These are phyloP conservation scores for Leptosphaerulina australis DNA, from an alignment of 2,329 filamentous ascomycete genomes.

Conservation along the genomic window DNA sequence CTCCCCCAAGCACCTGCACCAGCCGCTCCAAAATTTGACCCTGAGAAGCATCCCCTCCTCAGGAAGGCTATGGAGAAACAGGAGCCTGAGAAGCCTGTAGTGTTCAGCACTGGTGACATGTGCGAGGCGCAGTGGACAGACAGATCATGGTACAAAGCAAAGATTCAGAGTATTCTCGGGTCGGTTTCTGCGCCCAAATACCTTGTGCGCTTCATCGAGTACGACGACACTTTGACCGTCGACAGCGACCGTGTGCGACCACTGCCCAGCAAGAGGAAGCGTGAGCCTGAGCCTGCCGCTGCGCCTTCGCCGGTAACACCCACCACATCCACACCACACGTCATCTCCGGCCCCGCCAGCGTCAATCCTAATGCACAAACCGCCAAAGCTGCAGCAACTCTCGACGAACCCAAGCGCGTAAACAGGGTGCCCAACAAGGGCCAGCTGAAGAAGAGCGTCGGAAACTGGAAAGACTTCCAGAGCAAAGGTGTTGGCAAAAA, in stretches of 20 bases:
- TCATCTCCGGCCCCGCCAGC: constrained; percentile 70
- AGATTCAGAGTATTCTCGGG: constrained; percentile 92
- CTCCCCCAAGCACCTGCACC: constrained; percentile 50
- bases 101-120: constrained; percentile 85
- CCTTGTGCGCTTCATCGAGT: constrained; percentile 92
- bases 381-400: constrained; percentile 66
- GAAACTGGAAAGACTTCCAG: constrained; percentile 93
- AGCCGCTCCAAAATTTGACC: constrained; percentile 69
- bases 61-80: constrained; percentile 54
- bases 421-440: constrained; percentile 87
- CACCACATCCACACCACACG: constrained; percentile 51
- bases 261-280: constrained; percentile 59
- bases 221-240: constrained; percentile 84
- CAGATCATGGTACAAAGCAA: constrained; percentile 86
- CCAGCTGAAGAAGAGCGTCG: constrained; percentile 88
- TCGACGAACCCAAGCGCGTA: constrained; percentile 69
- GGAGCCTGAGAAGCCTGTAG: constrained; percentile 50
- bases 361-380: constrained; percentile 70
- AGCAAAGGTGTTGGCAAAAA: constrained; percentile 67
- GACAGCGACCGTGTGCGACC: constrained; percentile 51
- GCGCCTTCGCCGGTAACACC: constrained; percentile 50
- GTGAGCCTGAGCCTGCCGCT: constrained; percentile 81
- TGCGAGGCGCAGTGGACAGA: constrained; percentile 93
- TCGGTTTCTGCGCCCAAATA: constrained; percentile 91
- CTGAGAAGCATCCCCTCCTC: constrained; percentile 80